Base-by-base conservation (phyloP, 495 filamentous ascomycete species). In the Aspergillus biplanus region DNA sequence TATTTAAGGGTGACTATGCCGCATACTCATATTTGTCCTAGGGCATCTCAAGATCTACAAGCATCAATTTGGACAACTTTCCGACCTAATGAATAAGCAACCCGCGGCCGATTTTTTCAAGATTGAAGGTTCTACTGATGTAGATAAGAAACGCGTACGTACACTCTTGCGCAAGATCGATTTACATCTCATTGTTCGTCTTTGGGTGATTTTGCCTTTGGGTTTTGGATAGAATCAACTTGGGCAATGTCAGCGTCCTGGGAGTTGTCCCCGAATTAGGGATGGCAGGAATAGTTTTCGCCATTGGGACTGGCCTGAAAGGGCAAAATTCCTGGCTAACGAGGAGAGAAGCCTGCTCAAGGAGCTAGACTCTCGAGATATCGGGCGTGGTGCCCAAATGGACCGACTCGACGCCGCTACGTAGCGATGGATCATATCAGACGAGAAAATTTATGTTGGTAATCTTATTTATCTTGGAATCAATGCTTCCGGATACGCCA, bases 401-500 rank as follows among this genome's bases (percentile, higher is more conserved):
- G 8, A 44, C 8, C 39, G 39, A 44, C 39, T 44, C 39, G 39
- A 7, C 39, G 11, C 4, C 39, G 39, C 39, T 12, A 15, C 39
- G 39, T 44, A 2, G 39, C 39, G 39, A 11, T 15, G 39, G 4
- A 44, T 44, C 4, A 6, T 44, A 44, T 44, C 8, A 44, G 39
- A 44, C 39, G 4, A 2, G 5, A 44, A 44, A 7, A 44, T 44
- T 59, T 85, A 79, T 69, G 66, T 79, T 15, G 75, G 72, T 39
- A 69, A 71, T 32, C 33, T 82, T 49, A 63, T 78, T 39, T 80
- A 81, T 63, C 69, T 81, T 58, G 78, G 78, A 37, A 58, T 78
- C 50, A 77, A 69, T 1, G 74, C 75, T 13, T 79, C 76, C 33
- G 77, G 75, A 27, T 80, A 85, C 65, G 67, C 73, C 42, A 75